Evolutionary conservation across 2,329 filamentous ascomycete species (phyloP).

Genomic region (Fusarium buharicum): DNA sequence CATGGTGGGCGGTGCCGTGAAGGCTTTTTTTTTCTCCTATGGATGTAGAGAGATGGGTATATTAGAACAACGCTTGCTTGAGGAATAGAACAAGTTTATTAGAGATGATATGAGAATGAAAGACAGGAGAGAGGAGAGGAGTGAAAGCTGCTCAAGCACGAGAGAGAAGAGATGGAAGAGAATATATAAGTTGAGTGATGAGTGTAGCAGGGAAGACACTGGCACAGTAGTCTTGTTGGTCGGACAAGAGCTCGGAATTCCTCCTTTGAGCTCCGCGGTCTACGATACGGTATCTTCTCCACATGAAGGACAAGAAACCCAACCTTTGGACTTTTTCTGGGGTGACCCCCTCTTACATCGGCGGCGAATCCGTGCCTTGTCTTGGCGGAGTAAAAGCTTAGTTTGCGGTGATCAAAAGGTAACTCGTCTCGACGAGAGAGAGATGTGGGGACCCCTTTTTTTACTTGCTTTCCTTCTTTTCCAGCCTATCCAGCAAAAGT

Average conservation of each 20-base stretch:
- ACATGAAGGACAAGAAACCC: neutral
- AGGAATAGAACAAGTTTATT: neutral
- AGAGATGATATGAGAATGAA: constrained; percentile 15
- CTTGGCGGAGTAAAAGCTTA: neutral
- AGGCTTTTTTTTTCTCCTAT: neutral
- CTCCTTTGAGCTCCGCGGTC: constrained; percentile 35
- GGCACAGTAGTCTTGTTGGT: constrained; percentile 8
- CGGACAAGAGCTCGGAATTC: constrained; percentile 38
- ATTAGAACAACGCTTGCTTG: constrained; percentile 12
- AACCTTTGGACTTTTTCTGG: constrained; percentile 28
- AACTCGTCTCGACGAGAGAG: constrained; percentile 9
- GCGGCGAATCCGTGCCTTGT: constrained; percentile 30
- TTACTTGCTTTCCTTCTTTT: too few relatives aligned
- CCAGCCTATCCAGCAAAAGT: too few relatives aligned
- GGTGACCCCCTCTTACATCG: constrained; percentile 28
- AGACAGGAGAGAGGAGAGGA: constrained; percentile 1
- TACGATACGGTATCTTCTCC: constrained; percentile 27
- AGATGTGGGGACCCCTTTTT: too few relatives aligned
- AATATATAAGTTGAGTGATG: constrained; percentile 34
- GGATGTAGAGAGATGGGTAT: constrained; percentile 1
- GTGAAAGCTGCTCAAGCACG: constrained; percentile 6
- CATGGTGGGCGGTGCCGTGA: constrained; percentile 30
- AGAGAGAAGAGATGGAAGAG: constrained; percentile 19
- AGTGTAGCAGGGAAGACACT: constrained; percentile 23
- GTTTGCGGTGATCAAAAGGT: constrained; percentile 7